Percentiles rank a stretch among this genome's conserved stretches.
Conservation (phyloP, 352 stramenopile genomes). For the Saprolegnia diclina region DNA sequence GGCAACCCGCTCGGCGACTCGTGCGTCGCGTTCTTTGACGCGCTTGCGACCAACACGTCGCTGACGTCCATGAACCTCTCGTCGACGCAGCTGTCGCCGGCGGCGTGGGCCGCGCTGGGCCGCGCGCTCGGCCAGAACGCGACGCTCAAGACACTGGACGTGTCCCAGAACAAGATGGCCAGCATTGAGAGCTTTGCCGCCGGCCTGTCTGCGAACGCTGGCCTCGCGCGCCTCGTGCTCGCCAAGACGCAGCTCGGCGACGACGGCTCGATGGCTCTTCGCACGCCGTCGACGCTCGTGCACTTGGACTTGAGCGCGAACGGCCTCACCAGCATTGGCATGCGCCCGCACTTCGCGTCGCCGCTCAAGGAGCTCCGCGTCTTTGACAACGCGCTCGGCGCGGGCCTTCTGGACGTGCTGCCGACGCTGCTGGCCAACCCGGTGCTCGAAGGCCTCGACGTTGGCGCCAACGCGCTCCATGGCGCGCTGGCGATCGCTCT, state of each 20-base stretch:
- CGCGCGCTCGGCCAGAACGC: slow-evolving; percentile 43
- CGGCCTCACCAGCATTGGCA: slow-evolving; percentile 41
- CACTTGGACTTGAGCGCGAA: slow-evolving; percentile 72
- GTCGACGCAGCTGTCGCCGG: slow-evolving; percentile 52
- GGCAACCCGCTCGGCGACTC: slow-evolving; percentile 42
- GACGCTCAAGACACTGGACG: slow-evolving; percentile 49
- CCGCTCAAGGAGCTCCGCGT: slow-evolving; percentile 55
- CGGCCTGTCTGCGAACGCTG: slow-evolving; percentile 43
- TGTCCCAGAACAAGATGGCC: slow-evolving; percentile 53
- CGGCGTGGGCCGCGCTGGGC: slow-evolving; percentile 37
- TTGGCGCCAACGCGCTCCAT: slow-evolving; percentile 69
- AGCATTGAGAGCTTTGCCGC: slow-evolving; percentile 38
- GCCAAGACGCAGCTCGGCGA: slow-evolving; percentile 49
- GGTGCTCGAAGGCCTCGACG: slow-evolving; percentile 50
- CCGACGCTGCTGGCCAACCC: slow-evolving; percentile 47
- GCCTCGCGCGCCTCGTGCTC: slow-evolving; percentile 43
- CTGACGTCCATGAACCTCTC: slow-evolving; percentile 60
- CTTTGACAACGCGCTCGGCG: slow-evolving; percentile 71
- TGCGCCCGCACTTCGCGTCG: slow-evolving; percentile 43
- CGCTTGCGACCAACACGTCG: slow-evolving; percentile 52
- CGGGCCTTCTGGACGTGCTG: slow-evolving; percentile 44
- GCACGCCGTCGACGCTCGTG: slow-evolving; percentile 35
- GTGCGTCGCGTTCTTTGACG: slow-evolving; percentile 46
- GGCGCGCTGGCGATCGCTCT: slow-evolving; percentile 49
- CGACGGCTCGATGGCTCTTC: slow-evolving; percentile 39